Base-by-base conservation (phyloP, 2,329 filamentous ascomycete species). In the Aureobasidium melanogenum region DNA sequence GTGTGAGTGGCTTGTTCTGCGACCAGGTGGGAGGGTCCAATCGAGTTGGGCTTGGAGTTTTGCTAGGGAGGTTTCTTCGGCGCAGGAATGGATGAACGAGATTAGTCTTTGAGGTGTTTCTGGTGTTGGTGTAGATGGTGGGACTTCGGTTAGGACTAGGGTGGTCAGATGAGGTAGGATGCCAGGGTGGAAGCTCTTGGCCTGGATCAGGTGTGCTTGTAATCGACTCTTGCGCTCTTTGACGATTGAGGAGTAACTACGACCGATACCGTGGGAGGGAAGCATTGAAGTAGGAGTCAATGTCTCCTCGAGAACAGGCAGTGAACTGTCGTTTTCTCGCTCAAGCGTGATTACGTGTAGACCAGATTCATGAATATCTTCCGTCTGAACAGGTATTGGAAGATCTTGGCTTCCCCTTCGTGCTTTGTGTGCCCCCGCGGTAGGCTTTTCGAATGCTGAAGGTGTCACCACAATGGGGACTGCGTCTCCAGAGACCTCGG, bases 11-110 rank as follows among this genome's bases (percentile, higher is more conserved):
- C 74, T 72, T 8, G 81, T 77, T 63, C 75, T 76, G 48, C 78
- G 75, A 1, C 82, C 83, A 2, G 83, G 82, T n/a, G 83, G 82
- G 2, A 85, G 73, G 0, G 79, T 77, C 66, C 85, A 86, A 56
- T 83, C 81, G n/a, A 79, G 77, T 38, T 72, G 73, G 2, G 83
- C 82, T 66, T 80, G 77, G 14, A 81, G 74, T 5, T 71, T 76
- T 22, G 83, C 82, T 10, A 84, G 76, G 12, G 76, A 69, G 0
- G 77, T 70, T 71, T 86, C 83, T 59, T 81, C 77, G 15, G 82
- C 82, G 65, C 82, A 85, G 46, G 79, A 76, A 56, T 75, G 78
- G 63, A 86, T 80, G 68, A 84, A 85, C 14, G 76, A 71, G 48
- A 78, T 80, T 5, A 86, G 70, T 12, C 72, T 72, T 19, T 82